phyloP scores from a whole-genome alignment of 441 rosid species.

The Flueggea neowawraea region DNA sequence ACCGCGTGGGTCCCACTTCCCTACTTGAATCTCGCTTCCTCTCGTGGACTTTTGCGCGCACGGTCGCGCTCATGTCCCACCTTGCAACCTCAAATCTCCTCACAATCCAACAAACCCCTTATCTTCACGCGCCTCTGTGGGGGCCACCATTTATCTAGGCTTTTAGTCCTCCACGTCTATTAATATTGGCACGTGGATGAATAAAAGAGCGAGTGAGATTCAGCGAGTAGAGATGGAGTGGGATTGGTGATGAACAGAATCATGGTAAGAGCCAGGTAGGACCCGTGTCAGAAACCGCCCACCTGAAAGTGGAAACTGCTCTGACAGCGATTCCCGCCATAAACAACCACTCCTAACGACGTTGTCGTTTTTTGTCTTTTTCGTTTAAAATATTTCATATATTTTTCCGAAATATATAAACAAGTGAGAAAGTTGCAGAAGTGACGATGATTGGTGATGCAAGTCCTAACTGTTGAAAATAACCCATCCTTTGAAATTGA shows the following conservation, averaged over 20 bases:
- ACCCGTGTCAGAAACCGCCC: constrained; percentile 12
- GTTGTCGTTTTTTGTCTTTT: not conserved
- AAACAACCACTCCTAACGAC: not conserved
- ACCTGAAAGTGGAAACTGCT: constrained; percentile 27
- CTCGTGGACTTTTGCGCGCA: constrained; percentile 35
- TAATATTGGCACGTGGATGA: too few species aligned
- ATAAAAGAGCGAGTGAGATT: too few species aligned
- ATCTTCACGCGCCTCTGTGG: not conserved
- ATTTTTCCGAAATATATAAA: too few species aligned
- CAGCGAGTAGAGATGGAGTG: too few species aligned
- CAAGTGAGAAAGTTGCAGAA: too few species aligned
- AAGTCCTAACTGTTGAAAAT: too few species aligned
- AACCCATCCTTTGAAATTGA: too few species aligned
- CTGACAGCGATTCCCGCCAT: constrained; percentile 35
- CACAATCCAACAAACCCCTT: too few species aligned
- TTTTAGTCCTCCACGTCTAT: too few species aligned
- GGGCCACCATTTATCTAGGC: not conserved
- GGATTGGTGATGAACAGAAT: not conserved
- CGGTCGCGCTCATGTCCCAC: constrained; percentile 23
- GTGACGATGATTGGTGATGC: too few species aligned
- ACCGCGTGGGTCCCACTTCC: constrained; percentile 35
- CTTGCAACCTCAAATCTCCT: not conserved
- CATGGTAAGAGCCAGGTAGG: constrained; percentile 3
- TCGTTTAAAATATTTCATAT: too few species aligned
- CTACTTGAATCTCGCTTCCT: constrained; percentile 14